Evolutionary conservation across 2,329 filamentous ascomycete species (phyloP).

Genomic region (Colletotrichum sp.): DNA sequence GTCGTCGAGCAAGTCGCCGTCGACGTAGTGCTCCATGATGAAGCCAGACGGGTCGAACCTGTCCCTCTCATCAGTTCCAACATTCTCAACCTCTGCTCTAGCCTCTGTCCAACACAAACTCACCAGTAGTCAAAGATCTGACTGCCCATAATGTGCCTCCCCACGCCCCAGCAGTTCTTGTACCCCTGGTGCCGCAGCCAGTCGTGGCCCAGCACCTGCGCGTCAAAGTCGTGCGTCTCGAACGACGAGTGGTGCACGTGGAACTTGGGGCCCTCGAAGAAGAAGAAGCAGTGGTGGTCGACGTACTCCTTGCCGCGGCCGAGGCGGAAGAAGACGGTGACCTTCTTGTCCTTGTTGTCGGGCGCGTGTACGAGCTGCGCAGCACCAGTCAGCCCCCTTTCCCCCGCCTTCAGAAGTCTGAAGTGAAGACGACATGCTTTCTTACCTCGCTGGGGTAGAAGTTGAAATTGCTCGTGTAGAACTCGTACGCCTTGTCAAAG

Average conservation of each 20-base stretch:
- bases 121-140: slow-evolving; percentile 63
- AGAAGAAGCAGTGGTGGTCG: slow-evolving; percentile 58
- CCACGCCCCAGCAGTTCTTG: slow-evolving; percentile 72
- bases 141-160: slow-evolving; percentile 71
- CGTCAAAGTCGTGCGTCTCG: slow-evolving; percentile 75
- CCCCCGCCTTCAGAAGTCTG: background rate
- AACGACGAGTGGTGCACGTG: slow-evolving; percentile 73
- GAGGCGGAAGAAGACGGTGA: slow-evolving; percentile 51
- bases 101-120: background rate
- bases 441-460: slow-evolving; percentile 54
- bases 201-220: slow-evolving; percentile 72
- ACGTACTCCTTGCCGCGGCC: slow-evolving; percentile 48
- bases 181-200: slow-evolving; percentile 70
- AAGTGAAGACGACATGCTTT: accelerated
- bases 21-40: slow-evolving; percentile 74
- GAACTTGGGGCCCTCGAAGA: slow-evolving; percentile 48
- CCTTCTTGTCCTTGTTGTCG: slow-evolving; percentile 35
- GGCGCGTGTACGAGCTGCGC: slow-evolving; percentile 22
- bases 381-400: background rate
- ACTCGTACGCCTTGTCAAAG: slow-evolving; percentile 53
- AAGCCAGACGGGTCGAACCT: slow-evolving; percentile 67
- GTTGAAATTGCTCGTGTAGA: slow-evolving; percentile 56
- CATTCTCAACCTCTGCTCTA: background rate
- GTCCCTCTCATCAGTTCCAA: background rate
- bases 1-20: slow-evolving; percentile 69